phyloP scores from a whole-genome alignment of 306 rosid species.

The Amphicarpaea edgeworthii region DNA sequence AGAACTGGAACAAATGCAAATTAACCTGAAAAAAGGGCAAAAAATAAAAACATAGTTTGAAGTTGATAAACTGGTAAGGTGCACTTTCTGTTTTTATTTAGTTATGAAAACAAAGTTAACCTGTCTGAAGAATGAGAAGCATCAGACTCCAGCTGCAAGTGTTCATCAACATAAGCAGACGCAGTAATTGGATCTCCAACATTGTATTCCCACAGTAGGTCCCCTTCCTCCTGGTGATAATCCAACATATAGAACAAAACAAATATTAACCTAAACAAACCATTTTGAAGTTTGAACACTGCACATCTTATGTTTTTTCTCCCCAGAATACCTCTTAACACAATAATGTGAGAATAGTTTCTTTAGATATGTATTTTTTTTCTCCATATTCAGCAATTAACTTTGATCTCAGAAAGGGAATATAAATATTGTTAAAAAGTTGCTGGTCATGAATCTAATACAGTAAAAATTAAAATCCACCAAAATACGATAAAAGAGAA shows the following conservation, averaged over 20 bases:
- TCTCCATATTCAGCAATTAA: conserved; percentile 34
- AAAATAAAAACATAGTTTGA: neutral
- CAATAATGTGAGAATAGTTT: neutral
- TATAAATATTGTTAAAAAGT: conserved; percentile 9
- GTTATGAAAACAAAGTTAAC: conserved; percentile 50
- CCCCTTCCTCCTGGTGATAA: conserved; percentile 69
- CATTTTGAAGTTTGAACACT: conserved; percentile 26
- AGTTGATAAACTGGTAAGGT: neutral
- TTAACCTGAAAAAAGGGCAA: conserved; percentile 55
- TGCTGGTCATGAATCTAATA: conserved; percentile 13
- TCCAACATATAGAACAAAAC: conserved; percentile 38
- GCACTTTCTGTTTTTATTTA: neutral
- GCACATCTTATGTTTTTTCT: neutral
- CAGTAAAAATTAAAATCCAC: conserved; percentile 10
- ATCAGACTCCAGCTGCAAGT: conserved; percentile 56
- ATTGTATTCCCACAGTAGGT: conserved; percentile 72
- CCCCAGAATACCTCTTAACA: neutral
- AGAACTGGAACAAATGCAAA: conserved; percentile 82
- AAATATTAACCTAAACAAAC: conserved; percentile 15
- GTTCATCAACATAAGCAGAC: conserved; percentile 85
- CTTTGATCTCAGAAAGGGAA: neutral
- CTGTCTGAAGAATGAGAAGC: conserved; percentile 62
- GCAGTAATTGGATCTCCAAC: conserved; percentile 84
- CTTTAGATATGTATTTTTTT: neutral
- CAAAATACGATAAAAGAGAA: neutral